Conservation (phyloP, 257 asterid species). For the Solanum clarkiae region DNA sequence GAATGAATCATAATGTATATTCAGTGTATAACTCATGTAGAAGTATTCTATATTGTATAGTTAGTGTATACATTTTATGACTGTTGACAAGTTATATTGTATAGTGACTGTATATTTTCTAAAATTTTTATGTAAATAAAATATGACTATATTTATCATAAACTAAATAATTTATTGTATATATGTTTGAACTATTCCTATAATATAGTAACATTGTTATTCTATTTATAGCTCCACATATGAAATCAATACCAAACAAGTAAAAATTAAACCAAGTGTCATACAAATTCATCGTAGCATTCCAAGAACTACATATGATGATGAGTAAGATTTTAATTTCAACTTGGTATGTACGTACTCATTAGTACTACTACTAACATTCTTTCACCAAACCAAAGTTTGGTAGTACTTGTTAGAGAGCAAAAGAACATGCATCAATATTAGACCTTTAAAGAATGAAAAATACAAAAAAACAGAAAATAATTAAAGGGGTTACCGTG, state of each 20-base stretch:
- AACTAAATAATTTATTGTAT: too few relatives aligned
- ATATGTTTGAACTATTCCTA: too few relatives aligned
- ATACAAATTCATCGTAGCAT: background rate
- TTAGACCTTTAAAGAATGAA: background rate
- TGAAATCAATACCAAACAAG: background rate
- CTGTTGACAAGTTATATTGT: too few relatives aligned
- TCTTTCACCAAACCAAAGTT: background rate
- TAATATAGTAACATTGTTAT: background rate
- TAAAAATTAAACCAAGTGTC: background rate
- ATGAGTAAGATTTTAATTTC: background rate
- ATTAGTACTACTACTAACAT: background rate
- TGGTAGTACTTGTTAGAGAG: background rate
- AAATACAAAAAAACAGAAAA: background rate
- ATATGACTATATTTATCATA: too few relatives aligned
- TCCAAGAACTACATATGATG: background rate
- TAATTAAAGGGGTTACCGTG: conserved; percentile 1
- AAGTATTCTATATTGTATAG: too few relatives aligned
- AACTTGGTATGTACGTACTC: background rate
- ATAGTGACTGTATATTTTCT: too few relatives aligned
- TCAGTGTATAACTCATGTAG: too few relatives aligned
- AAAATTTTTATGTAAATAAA: too few relatives aligned
- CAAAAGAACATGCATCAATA: background rate
- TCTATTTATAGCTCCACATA: background rate
- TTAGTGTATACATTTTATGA: too few relatives aligned
- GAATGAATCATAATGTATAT: too few relatives aligned